Percentiles rank a stretch among this genome's conserved stretches.
These are phyloP conservation scores for Pulicaria dysenterica DNA, from an alignment of 129 eudicot genomes.

Conservation along the genomic window DNA sequence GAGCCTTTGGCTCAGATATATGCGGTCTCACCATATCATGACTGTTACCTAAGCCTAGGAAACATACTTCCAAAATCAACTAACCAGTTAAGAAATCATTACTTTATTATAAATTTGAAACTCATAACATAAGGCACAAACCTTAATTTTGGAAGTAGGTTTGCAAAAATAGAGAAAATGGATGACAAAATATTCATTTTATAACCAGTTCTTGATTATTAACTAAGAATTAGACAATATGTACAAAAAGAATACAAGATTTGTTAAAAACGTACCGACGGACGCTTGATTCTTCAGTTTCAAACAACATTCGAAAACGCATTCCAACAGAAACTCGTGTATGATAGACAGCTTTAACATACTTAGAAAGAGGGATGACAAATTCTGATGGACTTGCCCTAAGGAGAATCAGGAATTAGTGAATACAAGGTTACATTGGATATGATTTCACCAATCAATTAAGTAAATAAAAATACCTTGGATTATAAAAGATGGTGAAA, in stretches of 20 bases:
- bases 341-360: slow-evolving; percentile 81
- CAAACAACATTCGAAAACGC: slow-evolving; percentile 93
- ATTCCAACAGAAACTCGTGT: slow-evolving; percentile 93
- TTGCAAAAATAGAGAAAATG: too few species aligned
- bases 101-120: too few species aligned
- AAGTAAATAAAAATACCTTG: slow-evolving; percentile 52
- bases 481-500: slow-evolving; percentile 86
- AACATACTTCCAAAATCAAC: too few species aligned
- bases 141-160: too few species aligned
- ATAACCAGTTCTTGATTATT: too few species aligned
- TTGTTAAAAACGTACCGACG: slow-evolving; percentile 60
- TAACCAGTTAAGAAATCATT: too few species aligned
- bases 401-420: slow-evolving; percentile 24
- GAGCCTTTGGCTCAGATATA: too few species aligned
- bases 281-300: slow-evolving; percentile 94
- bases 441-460: background rate
- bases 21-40: too few species aligned
- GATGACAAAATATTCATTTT: too few species aligned
- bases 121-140: too few species aligned
- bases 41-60: too few species aligned
- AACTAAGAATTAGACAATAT: background rate
- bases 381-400: slow-evolving; percentile 92
- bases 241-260: background rate
- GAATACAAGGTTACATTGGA: background rate
- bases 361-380: slow-evolving; percentile 80